Base-by-base conservation (phyloP, 2,329 filamentous ascomycete genomes). In the Tolypocladium inflatum region DNA sequence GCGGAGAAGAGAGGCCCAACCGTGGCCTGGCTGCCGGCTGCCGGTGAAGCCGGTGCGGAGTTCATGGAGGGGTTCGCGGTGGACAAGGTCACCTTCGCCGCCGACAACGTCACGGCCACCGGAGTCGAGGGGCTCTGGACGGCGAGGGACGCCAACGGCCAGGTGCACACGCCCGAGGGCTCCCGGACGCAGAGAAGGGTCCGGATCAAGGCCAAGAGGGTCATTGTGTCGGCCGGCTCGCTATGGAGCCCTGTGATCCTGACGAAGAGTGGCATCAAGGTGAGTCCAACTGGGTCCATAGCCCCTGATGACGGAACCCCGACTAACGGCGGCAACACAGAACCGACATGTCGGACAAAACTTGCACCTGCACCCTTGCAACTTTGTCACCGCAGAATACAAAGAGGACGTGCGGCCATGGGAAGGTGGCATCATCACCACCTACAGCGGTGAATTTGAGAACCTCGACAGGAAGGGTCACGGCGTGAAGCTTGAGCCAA, bases 31-130 rank as follows among this genome's bases (percentile, higher is more conserved):
- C 76, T 97, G 17, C 89, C 89, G 0, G 90, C 91, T 64, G 91
- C 93, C 2, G 88, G 86, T 1, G 80, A 80, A 56, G 85, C 88
- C 0, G 91, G 91, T 0, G 89, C 91, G 1, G 78, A 81, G 62
- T 96, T 96, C 68, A 82, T 95, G 58, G 91, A 97, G 75, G 91
- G 91, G 0, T 90, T 94, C 66, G 73, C 85, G 23, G 89, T 86
- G 0, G 82, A 89, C 15, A 80, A 81, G 60, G 77, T 97, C 19
- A 63, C 89, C 0, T 96, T 96, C 68, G 82, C 85, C 26, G 76
- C 80, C 17, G 67, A 68, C 45, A 75, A 73, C 9, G 82, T 79
- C 63, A 80, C 78, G 4, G 90, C 89, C 0, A 80, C 79, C 0
- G 92, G 92, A 0, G 80, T 96, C 1, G 74, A 83, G 58, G 92